Evolutionary conservation across 2,329 filamentous ascomycete species (phyloP).

Genomic region (Ophiocordyceps australis): DNA sequence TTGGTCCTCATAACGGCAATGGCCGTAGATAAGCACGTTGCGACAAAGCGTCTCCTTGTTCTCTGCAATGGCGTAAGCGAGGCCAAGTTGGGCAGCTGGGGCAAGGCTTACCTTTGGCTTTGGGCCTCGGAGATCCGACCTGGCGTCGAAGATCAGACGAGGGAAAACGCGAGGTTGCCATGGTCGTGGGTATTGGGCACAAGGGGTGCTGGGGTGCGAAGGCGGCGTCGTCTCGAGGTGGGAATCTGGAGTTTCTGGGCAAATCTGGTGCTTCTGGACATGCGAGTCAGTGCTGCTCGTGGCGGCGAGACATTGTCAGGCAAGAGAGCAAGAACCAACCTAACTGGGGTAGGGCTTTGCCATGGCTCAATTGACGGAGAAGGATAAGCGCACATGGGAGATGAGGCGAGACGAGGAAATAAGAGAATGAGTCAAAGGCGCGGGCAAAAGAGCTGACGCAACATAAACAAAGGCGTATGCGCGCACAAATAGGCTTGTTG

Average conservation of each 20-base stretch:
- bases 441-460: no score
- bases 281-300: no score
- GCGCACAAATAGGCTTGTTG: no score
- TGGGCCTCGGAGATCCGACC: constrained; percentile 37
- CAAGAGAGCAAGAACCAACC: constrained; percentile 16
- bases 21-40: constrained; percentile 84
- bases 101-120: constrained; percentile 29
- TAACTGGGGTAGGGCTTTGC: constrained; percentile 23
- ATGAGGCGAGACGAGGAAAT: constrained; percentile 2
- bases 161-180: constrained; percentile 27
- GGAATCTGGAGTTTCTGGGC: no score
- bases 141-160: constrained; percentile 29
- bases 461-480: no score
- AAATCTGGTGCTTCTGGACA: no score
- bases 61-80: constrained; percentile 27
- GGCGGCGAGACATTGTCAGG: neutral
- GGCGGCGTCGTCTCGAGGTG: no score
- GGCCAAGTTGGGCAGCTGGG: constrained; percentile 3
- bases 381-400: constrained; percentile 23
- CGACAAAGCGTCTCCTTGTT: constrained; percentile 83
- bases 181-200: no score
- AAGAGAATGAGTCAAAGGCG: neutral
- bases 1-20: constrained; percentile 81
- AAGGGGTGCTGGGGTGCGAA: no score
- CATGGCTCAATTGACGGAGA: constrained; percentile 26